Conservation (phyloP, 2,329 filamentous ascomycete species). For the Aspergillus tamarii region DNA sequence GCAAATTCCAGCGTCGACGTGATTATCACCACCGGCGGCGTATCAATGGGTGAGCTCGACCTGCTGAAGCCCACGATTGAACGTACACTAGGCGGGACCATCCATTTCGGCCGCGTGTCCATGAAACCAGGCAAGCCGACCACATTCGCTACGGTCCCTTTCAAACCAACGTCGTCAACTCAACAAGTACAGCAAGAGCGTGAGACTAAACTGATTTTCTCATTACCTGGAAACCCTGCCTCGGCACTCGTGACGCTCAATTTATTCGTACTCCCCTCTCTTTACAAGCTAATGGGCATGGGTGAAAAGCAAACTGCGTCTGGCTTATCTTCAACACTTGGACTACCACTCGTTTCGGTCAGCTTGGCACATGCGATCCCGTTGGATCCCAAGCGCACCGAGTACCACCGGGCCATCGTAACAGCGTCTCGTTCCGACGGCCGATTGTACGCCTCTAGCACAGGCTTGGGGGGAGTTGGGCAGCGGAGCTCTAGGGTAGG, state of each 20-base stretch:
- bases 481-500: constrained; percentile 90
- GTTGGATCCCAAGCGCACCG: constrained; percentile 74
- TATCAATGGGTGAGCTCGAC: constrained; percentile 97
- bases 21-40: constrained; percentile 88
- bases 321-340: constrained; percentile 59
- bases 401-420: constrained; percentile 88
- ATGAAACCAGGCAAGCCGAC: constrained; percentile 99
- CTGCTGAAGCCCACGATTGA: constrained; percentile 96
- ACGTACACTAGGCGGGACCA: constrained; percentile 82
- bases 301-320: constrained; percentile 25
- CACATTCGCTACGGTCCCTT: constrained; percentile 87
- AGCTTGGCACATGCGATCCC: constrained; percentile 71
- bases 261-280: constrained; percentile 85
- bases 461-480: constrained; percentile 62
- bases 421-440: constrained; percentile 66
- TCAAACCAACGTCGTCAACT: constrained; percentile 53
- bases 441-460: constrained; percentile 73
- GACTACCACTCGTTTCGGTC: constrained; percentile 74
- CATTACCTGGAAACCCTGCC: constrained; percentile 90
- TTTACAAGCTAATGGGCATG: constrained; percentile 77
- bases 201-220: constrained; percentile 75
- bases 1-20: constrained; percentile 64
- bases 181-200: constrained; percentile 55
- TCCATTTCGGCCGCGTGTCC: constrained; percentile 92
- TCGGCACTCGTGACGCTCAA: constrained; percentile 92